Evolutionary conservation across 2,329 filamentous ascomycete genomes (phyloP), one percentile per base, ranked within the genome.

Genomic region (Botryotinia globosa): DNA sequence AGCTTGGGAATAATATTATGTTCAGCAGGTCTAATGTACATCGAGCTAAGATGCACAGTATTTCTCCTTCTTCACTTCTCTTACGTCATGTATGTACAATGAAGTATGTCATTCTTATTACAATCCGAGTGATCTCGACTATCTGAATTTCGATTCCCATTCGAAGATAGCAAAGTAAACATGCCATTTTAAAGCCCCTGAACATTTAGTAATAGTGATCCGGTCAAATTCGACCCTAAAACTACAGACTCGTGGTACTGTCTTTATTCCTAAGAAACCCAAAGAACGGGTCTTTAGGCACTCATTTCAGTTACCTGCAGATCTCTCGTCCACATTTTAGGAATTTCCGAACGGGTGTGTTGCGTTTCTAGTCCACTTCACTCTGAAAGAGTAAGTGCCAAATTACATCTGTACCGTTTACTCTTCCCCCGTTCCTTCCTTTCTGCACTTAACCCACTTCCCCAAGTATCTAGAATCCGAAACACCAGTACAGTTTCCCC

Each of bases 401-500:
- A 20, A 45, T 6, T 22, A 8, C 44, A 20, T 45, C 18, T 45
- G 44, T 45, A 22, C 18, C 18, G 20, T 18, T n/a, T n/a, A n/a
- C n/a, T n/a, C n/a, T n/a, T n/a, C n/a, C n/a, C n/a, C n/a, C n/a
- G n/a, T n/a, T n/a, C n/a, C n/a, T n/a, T n/a, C n/a, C n/a, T n/a
- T n/a, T n/a, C n/a, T n/a, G n/a, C n/a, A 7, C 51, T 29, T 6
- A 1, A 25, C 51, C 12, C 5, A 10, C 45, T 29, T 54, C 6
- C n/a, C 6, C 14, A n/a, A 16, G 5, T 14, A n/a, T 54, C 2
- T 54, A 29, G 14, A 54, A 54, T n/a, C 25, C 14, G 25, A 54
- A 3, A 18, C 2, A 8, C 12, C 25, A 14, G 3, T 4, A 54
- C 1, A 54, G 3, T 8, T 0, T 29, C 51, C 14, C 6, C 14